These are phyloP conservation scores for Plasmodium falciparum DNA, from an alignment of 169 alveolate species.

Conservation along the genomic window DNA sequence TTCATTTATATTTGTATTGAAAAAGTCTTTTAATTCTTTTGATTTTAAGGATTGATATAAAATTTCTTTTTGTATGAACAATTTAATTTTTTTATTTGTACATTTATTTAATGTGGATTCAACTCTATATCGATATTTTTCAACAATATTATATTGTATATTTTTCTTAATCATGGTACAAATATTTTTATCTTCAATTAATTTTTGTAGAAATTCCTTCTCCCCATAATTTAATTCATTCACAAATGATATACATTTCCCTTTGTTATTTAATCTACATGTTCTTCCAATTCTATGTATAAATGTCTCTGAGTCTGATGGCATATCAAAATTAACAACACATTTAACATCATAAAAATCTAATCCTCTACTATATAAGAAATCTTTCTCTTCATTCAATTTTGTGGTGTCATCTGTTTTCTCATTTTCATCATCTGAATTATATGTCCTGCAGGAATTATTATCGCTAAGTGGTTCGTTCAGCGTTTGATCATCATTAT, in stretches of 20 bases:
- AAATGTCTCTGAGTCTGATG: slow-evolving; percentile 94
- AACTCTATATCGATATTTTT: slow-evolving; percentile 63
- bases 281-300: slow-evolving; percentile 99
- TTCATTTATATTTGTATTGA: slow-evolving; percentile 31
- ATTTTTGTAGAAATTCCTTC: slow-evolving; percentile 25
- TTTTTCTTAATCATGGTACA: slow-evolving; percentile 18
- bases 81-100: slow-evolving; percentile 45
- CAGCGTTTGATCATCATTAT: background rate
- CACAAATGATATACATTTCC: slow-evolving; percentile 86
- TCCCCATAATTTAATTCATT: slow-evolving; percentile 79
- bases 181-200: slow-evolving; percentile 25
- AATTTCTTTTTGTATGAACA: slow-evolving; percentile 45
- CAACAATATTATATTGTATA: slow-evolving; percentile 13
- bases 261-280: slow-evolving; percentile 97
- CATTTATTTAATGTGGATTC: slow-evolving; percentile 52
- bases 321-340: slow-evolving; percentile 97
- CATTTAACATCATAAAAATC: slow-evolving; percentile 96
- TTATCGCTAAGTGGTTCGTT: background rate
- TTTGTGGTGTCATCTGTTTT: slow-evolving; percentile 42
- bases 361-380: slow-evolving; percentile 92
- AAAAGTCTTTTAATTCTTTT: slow-evolving; percentile 47
- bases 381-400: slow-evolving; percentile 79
- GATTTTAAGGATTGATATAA: slow-evolving; percentile 59
- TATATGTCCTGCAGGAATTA: slow-evolving; percentile 13
- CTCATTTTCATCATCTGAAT: slow-evolving; percentile 74